Evolutionary conservation across 202 grass and related monocot genomes (phyloP).

Genomic region (Schoenoplectus tabernaemontani): DNA sequence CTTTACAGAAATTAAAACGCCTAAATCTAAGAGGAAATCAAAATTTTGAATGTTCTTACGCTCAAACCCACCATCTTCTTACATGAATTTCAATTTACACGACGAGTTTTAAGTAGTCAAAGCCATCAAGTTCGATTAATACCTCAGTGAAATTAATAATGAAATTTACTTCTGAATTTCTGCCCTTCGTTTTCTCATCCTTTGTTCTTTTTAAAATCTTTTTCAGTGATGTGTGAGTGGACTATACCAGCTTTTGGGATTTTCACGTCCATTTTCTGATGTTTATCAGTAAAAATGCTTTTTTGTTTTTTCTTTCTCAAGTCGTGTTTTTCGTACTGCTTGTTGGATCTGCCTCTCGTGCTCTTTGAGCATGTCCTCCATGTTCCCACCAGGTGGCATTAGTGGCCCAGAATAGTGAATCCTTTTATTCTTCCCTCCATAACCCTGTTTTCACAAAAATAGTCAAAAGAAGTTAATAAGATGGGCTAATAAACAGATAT

Average conservation of each 20-base stretch:
- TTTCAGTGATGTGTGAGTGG: constrained; percentile 9
- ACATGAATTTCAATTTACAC: constrained; percentile 23
- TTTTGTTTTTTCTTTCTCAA: constrained; percentile 50
- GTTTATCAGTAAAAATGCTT: constrained; percentile 37
- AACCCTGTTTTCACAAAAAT: constrained; percentile 7
- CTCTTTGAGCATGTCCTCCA: constrained; percentile 42
- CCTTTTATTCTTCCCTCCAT: constrained; percentile 20
- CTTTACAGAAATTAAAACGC: neutral
- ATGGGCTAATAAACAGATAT: neutral
- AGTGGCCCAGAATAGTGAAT: constrained; percentile 33
- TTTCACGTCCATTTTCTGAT: constrained; percentile 17
- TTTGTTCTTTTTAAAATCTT: neutral
- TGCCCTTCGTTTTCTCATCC: neutral
- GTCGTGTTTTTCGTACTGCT: constrained; percentile 40
- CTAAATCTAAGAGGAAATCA: neutral
- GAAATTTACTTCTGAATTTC: constrained; percentile 7
- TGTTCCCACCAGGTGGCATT: constrained; percentile 33
- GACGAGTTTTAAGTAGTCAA: constrained; percentile 6
- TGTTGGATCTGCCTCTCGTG: constrained; percentile 46
- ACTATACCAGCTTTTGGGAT: constrained; percentile 8
- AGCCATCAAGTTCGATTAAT: constrained; percentile 7
- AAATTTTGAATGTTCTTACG: neutral
- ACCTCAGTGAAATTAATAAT: constrained; percentile 4
- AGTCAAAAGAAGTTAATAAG: constrained; percentile 15
- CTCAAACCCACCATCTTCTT: constrained; percentile 9